phyloP scores from a whole-genome alignment of 805 yeast genomes.

The Peterozyma xylosa region DNA sequence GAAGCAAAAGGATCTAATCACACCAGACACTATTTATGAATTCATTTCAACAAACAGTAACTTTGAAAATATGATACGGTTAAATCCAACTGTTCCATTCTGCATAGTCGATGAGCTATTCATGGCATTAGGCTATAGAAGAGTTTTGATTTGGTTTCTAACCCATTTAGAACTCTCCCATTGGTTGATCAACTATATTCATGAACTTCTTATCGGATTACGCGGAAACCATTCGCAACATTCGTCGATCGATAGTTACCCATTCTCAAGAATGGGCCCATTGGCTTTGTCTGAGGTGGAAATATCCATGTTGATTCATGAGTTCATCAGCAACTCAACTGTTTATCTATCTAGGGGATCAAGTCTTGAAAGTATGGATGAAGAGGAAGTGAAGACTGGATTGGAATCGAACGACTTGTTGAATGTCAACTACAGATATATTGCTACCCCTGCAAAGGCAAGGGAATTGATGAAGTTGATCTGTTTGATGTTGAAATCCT shows the following conservation, averaged over 20 bases:
- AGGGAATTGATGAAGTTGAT: conserved; percentile 42
- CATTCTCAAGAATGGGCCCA: conserved; percentile 51
- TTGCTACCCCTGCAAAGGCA: conserved; percentile 22
- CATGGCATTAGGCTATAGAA: conserved; percentile 58
- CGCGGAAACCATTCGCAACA: conserved; percentile 35
- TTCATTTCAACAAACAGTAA: conserved; percentile 33
- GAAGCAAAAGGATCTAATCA: conserved; percentile 23
- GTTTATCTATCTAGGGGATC: conserved; percentile 31
- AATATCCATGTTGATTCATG: conserved; percentile 60
- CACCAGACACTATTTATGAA: conserved; percentile 45
- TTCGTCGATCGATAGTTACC: conserved; percentile 15
- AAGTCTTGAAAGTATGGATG: conserved; percentile 14
- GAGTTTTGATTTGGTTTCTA: conserved; percentile 59
- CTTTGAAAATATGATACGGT: conserved; percentile 44
- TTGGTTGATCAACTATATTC: conserved; percentile 53
- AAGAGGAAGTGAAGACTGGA: conserved; percentile 9
- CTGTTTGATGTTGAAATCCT: conserved; percentile 54
- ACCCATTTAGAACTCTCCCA: conserved; percentile 54
- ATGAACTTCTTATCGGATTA: conserved; percentile 48
- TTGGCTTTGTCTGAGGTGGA: conserved; percentile 52
- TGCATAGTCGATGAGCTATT: conserved; percentile 61
- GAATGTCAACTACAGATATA: conserved; percentile 15
- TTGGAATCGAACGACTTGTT: conserved; percentile 4
- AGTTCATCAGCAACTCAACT: conserved; percentile 52
- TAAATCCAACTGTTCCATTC: conserved; percentile 46